These are phyloP conservation scores for Magnaporthiopsis incrustans DNA, from an alignment of 2,329 filamentous ascomycete species.

Conservation along the genomic window DNA sequence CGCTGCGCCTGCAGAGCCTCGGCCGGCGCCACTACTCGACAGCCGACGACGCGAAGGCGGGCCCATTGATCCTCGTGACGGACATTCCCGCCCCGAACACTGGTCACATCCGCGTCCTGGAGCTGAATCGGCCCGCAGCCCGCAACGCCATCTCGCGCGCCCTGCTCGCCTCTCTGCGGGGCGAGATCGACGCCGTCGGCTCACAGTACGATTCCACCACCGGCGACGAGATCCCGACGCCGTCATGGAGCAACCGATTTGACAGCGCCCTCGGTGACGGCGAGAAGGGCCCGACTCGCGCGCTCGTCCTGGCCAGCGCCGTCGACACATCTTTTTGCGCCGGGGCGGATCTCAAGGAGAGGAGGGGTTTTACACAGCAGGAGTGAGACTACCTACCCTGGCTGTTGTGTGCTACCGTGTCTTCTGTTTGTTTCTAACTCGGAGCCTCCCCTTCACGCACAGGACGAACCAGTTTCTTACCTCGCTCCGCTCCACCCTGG, in stretches of 20 bases:
- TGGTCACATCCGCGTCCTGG: constrained; percentile 80
- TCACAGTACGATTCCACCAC: constrained; percentile 45
- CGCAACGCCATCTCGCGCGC: constrained; percentile 86
- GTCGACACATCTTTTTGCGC: constrained; percentile 88
- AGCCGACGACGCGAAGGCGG: constrained; percentile 21
- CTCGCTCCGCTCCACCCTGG: constrained; percentile 68
- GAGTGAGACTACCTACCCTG: constrained; percentile 48
- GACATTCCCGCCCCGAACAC: constrained; percentile 69
- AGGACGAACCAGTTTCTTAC: constrained; percentile 75
- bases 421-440: background rate
- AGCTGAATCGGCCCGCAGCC: constrained; percentile 74
- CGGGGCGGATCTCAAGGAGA: constrained; percentile 89
- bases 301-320: constrained; percentile 75
- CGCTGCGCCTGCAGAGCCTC: background rate
- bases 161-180: constrained; percentile 63
- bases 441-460: constrained; percentile 5
- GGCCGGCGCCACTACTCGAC: constrained; percentile 15
- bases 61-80: constrained; percentile 58
- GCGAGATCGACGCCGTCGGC: constrained; percentile 66
- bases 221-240: constrained; percentile 41
- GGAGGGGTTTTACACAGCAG: constrained; percentile 64
- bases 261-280: constrained; percentile 36
- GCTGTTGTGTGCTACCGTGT: background rate
- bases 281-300: constrained; percentile 57
- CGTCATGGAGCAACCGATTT: constrained; percentile 29